Base-by-base conservation (phyloP, 805 yeast genomes). In the Pichia insulana region DNA sequence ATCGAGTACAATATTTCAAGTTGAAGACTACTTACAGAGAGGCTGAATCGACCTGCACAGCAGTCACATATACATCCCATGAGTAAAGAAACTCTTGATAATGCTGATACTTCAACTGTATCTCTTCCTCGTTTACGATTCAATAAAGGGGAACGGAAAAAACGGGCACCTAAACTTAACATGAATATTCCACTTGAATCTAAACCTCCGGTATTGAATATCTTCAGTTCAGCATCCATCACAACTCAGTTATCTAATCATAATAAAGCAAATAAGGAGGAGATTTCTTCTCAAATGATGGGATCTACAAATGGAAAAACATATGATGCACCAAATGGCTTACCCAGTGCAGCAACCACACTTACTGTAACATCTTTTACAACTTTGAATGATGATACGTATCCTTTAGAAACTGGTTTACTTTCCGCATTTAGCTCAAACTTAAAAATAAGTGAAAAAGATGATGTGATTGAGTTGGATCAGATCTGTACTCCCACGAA, bases 291-390 rank as follows among this genome's bases (percentile, higher is more conserved):
- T 22, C 25, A 22, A 22, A 22, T 8, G 8, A 22, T 6, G 5
- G 25, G 25, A 22, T 6, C 5, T 20, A 12, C 13, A n/a, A 34
- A 36, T n/a, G 4, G 7, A 20, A 25, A 17, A 16, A 28, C 30
- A 19, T 13, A 18, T 19, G 13, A 13, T n/a, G 16, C 32, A 25
- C 19, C n/a, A 5, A 43, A 33, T 35, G 43, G 47, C 4, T 26
- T 44, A 12, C 44, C 44, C 12, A 44, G 47, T 34, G 47, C 47
- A 8, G 47, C 47, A 2, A 44, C 47, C 2, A 44, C 47, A 12
- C 22, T 44, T 12, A 44, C 47, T 16, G 40, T 28, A 3, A 35
- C 47, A 7, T 44, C 47, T 7, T 25, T 44, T 16, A 28, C 47
- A 13, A 44, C 47, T 8, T 31, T 44, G 7, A 40, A 40, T 28